Base-by-base conservation (phyloP, 352 stramenopile species). In the Globisporangium orthogonon region DNA sequence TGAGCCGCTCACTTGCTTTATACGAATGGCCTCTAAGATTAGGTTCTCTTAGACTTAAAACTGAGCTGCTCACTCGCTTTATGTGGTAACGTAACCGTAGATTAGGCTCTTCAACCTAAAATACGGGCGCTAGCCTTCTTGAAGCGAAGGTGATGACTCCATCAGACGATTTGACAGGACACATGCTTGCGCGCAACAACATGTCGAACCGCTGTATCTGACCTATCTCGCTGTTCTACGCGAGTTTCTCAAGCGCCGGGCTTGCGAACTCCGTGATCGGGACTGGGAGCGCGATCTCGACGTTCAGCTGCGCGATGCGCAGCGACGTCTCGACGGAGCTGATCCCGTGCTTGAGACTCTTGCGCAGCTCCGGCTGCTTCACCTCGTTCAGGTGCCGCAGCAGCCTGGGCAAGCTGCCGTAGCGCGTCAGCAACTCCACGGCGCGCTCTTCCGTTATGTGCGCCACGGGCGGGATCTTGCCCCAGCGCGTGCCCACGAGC, bases 251-350 rank as follows among this genome's bases (percentile, higher is more conserved):
- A 11, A 87, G 61, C 33, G 70, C 55, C n/a, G 78, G 78, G 11
- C 31, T 50, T 37, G 61, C 58, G 28, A 93, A 63, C 6, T 87
- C 67, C 0, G 69, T 56, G 7, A 93, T 68, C 11, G 71, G 55
- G 2, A 86, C 39, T 0, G 83, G 81, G n/a, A 94, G 60, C 13
- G 62, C 39, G 48, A 88, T 64, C 33, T 69, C 64, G 31, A 70
- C 56, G 33, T 83, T 62, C 3, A 94, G 76, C 57, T 89, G 87
- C 7, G 84, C 77, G 52, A 90, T 83, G 17, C 79, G 76, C 43
- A 89, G 83, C n/a, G 77, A 83, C n/a, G 68, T 76, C 67, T 94
- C 83, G 15, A 94, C 74, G n/a, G 60, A 69, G 58, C 76, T 84
- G 65, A 94, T 91, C 31, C 62, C 62, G 49, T 78, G 69, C 70